Evolutionary conservation across 352 stramenopile genomes (phyloP), one percentile per base, ranked within the genome.

Genomic region (Phytophthora podocarpi): DNA sequence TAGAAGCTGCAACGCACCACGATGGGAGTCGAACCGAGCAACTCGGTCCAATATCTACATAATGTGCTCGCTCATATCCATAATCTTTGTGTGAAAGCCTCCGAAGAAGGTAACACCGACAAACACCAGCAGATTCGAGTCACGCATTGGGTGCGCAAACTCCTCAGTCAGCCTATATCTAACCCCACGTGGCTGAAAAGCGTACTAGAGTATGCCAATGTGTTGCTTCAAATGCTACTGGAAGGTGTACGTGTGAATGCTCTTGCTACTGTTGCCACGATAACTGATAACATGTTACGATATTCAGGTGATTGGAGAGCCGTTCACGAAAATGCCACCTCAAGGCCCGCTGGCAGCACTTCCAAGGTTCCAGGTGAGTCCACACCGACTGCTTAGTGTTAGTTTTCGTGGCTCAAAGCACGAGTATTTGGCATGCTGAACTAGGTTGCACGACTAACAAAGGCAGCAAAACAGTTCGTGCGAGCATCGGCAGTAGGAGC

Each of bases 121-220:
- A 85, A 84, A n/a, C 78, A 90, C 57, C 67, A 87, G 64, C 74
- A 80, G 20, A 87, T 90, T 51, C 80, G 80, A 36, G 51, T 90
- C 46, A 68, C 39, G 11, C 78, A 85, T 46, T 91, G 80, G 78
- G 50, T 89, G 32, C 61, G 63, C 3, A 87, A 85, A 50, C 72
- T 90, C 20, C 70, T 75, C 6, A 70, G 76, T 24, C 78, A 90
- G 59, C 70, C 80, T 7, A 76, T 74, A 6, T 69, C 72, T 11
- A 90, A 88, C 39, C 41, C 66, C 4, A 65, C 72, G n/a, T 90
- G 80, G 82, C 48, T 75, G 9, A 86, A 85, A 43, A 87, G 78
- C 23, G 80, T 90, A 9, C 39, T 69, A 11, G 72, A 84, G 32
- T 72, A 88, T 48, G 72, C 75, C 1, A 70, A 56, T 11, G 40